A percentile compares a stretch with the other conserved stretches of the same genome.
Conservation (phyloP, 2,329 filamentous ascomycete genomes). For the Colletotrichum sublineola region DNA sequence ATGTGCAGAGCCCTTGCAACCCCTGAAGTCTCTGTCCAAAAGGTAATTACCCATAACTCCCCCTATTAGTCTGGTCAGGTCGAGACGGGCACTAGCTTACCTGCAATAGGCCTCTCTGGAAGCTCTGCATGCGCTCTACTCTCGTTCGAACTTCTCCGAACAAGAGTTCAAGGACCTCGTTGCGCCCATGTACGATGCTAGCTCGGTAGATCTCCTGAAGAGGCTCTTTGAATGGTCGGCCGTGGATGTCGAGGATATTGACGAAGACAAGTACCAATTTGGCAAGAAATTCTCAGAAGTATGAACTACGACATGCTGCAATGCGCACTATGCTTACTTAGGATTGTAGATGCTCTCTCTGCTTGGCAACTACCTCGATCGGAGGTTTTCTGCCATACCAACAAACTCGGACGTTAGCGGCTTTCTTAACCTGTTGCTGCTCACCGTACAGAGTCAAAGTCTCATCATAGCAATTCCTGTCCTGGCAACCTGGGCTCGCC, state of each 20-base stretch:
- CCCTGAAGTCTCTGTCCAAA: conserved; percentile 78
- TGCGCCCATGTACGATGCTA: conserved; percentile 81
- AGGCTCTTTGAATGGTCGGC: conserved; percentile 84
- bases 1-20: conserved; percentile 80
- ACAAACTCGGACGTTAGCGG: conserved; percentile 74
- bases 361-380: conserved; percentile 85
- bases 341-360: conserved; percentile 80
- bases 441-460: conserved; percentile 86
- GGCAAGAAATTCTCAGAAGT: conserved; percentile 96
- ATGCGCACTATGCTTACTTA: background rate
- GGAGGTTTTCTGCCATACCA: conserved; percentile 77
- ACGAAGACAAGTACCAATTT: conserved; percentile 92
- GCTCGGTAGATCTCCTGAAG: conserved; percentile 78
- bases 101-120: conserved; percentile 79
- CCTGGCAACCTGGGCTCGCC: conserved; percentile 88
- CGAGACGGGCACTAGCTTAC: conserved; percentile 43
- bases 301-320: background rate
- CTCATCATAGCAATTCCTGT: conserved; percentile 94
- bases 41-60: conserved; percentile 61
- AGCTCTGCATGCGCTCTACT: conserved; percentile 85
- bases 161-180: conserved; percentile 84
- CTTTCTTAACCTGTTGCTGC: conserved; percentile 84
- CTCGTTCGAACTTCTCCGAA: conserved; percentile 78
- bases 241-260: conserved; percentile 84
- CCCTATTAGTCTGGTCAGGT: background rate